These are phyloP conservation scores for Euphorbia pulcherrima DNA, from an alignment of 345 rosid genomes.

Conservation along the genomic window DNA sequence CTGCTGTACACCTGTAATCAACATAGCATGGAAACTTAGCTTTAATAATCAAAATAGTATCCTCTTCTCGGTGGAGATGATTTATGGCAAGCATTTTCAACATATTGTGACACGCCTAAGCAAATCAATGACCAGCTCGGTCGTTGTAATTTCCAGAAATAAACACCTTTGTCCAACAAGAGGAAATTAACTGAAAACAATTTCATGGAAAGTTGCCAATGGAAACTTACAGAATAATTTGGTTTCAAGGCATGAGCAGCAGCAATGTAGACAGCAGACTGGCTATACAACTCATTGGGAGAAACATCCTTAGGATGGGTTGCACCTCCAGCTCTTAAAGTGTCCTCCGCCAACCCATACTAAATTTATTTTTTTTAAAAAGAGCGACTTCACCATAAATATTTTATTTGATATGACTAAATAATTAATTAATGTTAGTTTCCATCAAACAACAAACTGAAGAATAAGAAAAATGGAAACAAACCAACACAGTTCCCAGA, in stretches of 20 bases:
- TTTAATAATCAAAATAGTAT: neutral
- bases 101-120: no score
- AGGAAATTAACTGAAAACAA: constrained; percentile 5
- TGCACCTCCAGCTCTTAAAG: constrained; percentile 71
- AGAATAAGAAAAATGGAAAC: constrained; percentile 20
- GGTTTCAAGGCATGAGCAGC: constrained; percentile 99
- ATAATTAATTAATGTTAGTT: constrained; percentile 8
- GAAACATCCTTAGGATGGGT: constrained; percentile 61
- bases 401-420: neutral
- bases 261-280: constrained; percentile 93
- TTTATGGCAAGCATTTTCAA: neutral
- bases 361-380: constrained; percentile 35
- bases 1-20: constrained; percentile 83
- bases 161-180: neutral
- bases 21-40: constrained; percentile 9
- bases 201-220: constrained; percentile 38
- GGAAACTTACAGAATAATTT: constrained; percentile 73
- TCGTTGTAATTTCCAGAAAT: neutral
- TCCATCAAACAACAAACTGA: neutral
- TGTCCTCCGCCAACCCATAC: constrained; percentile 98
- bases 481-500: constrained; percentile 96
- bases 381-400: constrained; percentile 7
- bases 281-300: constrained; percentile 89
- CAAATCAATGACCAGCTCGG: neutral
- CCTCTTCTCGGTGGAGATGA: neutral